These are phyloP conservation scores for Aciculosporium take DNA, from an alignment of 2,329 filamentous ascomycete species.

Conservation along the genomic window DNA sequence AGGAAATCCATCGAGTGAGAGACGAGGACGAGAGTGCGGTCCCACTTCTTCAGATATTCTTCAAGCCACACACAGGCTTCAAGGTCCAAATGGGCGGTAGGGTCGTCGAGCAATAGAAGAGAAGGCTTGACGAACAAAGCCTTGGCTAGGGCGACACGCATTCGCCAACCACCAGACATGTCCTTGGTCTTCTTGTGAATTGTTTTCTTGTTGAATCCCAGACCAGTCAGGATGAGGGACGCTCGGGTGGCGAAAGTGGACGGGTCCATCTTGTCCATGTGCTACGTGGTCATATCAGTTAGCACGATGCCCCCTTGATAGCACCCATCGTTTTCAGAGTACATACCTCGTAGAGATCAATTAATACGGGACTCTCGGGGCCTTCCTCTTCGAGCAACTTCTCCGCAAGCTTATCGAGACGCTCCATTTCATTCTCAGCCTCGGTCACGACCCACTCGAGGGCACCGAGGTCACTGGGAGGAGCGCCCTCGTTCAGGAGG, in stretches of 20 bases:
- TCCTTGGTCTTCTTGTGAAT: conserved; percentile 99
- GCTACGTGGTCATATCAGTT: conserved; percentile 35
- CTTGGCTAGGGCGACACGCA: conserved; percentile 96
- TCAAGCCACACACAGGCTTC: conserved; percentile 99
- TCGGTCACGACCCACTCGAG: conserved; percentile 95
- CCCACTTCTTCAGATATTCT: conserved; percentile 99
- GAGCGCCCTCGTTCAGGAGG: conserved; percentile 91
- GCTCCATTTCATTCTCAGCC: conserved; percentile 82
- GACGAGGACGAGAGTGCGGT: conserved; percentile 87
- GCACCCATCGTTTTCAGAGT: too few species aligned
- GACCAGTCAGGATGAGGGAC: conserved; percentile 92
- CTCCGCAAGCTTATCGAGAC: conserved; percentile 79
- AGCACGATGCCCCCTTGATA: conserved; percentile 4
- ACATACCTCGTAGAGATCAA: conserved; percentile 90
- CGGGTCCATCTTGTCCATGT: conserved; percentile 97
- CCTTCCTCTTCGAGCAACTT: conserved; percentile 83
- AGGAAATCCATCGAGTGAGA: conserved; percentile 98
- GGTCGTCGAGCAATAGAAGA: conserved; percentile 89
- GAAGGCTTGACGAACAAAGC: conserved; percentile 97
- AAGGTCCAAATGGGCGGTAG: conserved; percentile 96
- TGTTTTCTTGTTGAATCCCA: conserved; percentile 96
- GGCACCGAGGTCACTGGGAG: conserved; percentile 74
- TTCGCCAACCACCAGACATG: conserved; percentile 99
- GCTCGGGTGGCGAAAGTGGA: conserved; percentile 93
- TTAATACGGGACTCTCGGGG: conserved; percentile 75